Evolutionary conservation across 1,284 basidiomycete species (phyloP).

Genomic region (Puccinia brachypodii): DNA sequence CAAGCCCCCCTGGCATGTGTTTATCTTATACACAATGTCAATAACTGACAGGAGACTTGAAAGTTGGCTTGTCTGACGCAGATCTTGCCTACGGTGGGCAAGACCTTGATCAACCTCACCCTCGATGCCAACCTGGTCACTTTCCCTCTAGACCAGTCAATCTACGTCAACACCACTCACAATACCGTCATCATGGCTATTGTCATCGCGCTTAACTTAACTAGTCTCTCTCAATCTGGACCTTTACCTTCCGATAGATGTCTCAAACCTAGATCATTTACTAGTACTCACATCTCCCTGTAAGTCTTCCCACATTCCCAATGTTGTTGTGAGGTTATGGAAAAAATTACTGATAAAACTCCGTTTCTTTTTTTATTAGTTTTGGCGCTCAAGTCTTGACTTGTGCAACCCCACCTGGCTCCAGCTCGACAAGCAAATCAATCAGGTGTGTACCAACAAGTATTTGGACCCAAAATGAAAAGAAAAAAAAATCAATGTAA

Average conservation of each 20-base stretch:
- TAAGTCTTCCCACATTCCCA: slow-evolving; percentile 58
- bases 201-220: slow-evolving; percentile 67
- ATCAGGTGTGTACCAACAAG: slow-evolving; percentile 64
- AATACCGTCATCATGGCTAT: slow-evolving; percentile 60
- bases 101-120: slow-evolving; percentile 76
- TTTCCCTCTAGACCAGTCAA: slow-evolving; percentile 75
- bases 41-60: not conserved
- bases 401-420: slow-evolving; percentile 13
- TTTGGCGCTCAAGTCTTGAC: slow-evolving; percentile 41
- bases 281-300: slow-evolving; percentile 61
- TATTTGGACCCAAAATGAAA: slow-evolving; percentile 63
- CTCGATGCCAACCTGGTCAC: slow-evolving; percentile 68
- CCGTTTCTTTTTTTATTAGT: not conserved
- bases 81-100: slow-evolving; percentile 67
- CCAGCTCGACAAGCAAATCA: slow-evolving; percentile 48
- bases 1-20: not conserved
- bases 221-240: slow-evolving; percentile 67
- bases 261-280: slow-evolving; percentile 63
- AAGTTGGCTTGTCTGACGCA: slow-evolving; percentile 72
- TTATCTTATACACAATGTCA: not conserved
- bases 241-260: slow-evolving; percentile 73
- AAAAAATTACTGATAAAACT: not conserved
- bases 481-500: slow-evolving; percentile 53
- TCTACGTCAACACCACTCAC: slow-evolving; percentile 83
- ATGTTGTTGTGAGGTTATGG: not conserved